Base-by-base conservation (phyloP, 1,284 basidiomycete species). In the Puccinia novopanici region DNA sequence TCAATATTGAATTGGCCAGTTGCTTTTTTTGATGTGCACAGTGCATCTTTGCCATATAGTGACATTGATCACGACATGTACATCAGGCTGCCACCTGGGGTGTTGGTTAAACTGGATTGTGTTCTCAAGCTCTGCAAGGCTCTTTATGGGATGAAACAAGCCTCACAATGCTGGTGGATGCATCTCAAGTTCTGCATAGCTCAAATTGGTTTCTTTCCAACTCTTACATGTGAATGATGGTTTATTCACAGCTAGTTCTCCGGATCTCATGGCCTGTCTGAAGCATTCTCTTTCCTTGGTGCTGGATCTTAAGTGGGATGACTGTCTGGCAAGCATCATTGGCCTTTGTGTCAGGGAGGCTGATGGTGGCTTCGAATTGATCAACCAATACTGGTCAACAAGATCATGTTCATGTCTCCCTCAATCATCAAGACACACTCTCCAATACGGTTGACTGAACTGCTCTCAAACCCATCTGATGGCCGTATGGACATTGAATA, bases 81-180 rank as follows among this genome's bases (percentile, higher is more conserved):
- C 24, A 68, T 68, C 10, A 17, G 45, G 2, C 65, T 24, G 2
- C 65, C 22, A 9, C 65, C 40, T 6, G 42, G 65, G 5, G 40
- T 68, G 3, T 22, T 8, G 12, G 65, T 45, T 27, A 2, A 8
- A 2, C 42, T 24, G 3, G 65, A 40, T 24, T 27, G 59, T 24
- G 45, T 75, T 0, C 42, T 75, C 17, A 63, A 75, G 24, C 55
- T n/a, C n/a, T n/a, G n/a, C n/a, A n/a, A n/a, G n/a, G n/a, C n/a
- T n/a, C n/a, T n/a, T n/a, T n/a, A n/a, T 63, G 63, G 75, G 0
- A 77, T 42, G 0, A 54, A 68, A 19, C 75, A 78, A 48, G 75
- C 52, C 3, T 45, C 10, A 30, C 27, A 50, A 6, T 78, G 75
- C 40, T 78, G 75, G 63, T 78, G 75, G 63, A 9, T 65, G 6